phyloP scores from a whole-genome alignment of 306 rosid genomes.

The Glycine soja region DNA sequence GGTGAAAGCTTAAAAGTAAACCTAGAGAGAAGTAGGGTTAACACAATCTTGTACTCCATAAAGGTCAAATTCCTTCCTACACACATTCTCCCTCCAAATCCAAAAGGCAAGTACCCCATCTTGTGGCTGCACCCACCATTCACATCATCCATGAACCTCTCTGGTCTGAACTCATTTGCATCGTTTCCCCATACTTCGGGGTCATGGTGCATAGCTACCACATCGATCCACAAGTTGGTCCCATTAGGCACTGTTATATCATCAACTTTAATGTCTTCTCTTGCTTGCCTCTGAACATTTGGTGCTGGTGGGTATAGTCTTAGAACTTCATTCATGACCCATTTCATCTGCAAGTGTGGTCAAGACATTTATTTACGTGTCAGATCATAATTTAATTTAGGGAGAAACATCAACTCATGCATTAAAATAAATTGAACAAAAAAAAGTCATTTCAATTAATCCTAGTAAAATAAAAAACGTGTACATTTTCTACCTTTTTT shows the following conservation, averaged over 20 bases:
- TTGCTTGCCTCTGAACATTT: conserved; percentile 90
- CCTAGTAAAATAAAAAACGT: background rate
- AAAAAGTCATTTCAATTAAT: background rate
- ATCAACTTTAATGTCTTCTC: conserved; percentile 68
- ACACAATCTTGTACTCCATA: conserved; percentile 87
- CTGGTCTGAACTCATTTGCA: conserved; percentile 72
- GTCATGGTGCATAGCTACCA: conserved; percentile 91
- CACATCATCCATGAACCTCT: conserved; percentile 58
- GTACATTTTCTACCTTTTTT: background rate
- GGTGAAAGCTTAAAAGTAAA: conserved; percentile 74
- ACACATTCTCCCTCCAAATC: conserved; percentile 97
- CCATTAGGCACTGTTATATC: conserved; percentile 68
- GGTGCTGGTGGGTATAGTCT: conserved; percentile 92
- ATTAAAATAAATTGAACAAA: background rate
- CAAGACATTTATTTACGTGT: background rate
- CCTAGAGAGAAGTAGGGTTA: conserved; percentile 67
- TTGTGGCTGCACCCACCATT: conserved; percentile 86
- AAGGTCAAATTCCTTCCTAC: conserved; percentile 82
- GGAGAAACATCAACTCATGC: no score
- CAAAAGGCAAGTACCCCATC: conserved; percentile 92
- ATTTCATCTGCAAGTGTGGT: conserved; percentile 71
- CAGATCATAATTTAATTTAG: no score
- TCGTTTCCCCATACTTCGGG: conserved; percentile 75
- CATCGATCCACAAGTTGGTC: conserved; percentile 91
- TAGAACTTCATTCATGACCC: conserved; percentile 89